Conservation (phyloP, 495 filamentous ascomycete genomes). For the Bryoglossum gracile region DNA sequence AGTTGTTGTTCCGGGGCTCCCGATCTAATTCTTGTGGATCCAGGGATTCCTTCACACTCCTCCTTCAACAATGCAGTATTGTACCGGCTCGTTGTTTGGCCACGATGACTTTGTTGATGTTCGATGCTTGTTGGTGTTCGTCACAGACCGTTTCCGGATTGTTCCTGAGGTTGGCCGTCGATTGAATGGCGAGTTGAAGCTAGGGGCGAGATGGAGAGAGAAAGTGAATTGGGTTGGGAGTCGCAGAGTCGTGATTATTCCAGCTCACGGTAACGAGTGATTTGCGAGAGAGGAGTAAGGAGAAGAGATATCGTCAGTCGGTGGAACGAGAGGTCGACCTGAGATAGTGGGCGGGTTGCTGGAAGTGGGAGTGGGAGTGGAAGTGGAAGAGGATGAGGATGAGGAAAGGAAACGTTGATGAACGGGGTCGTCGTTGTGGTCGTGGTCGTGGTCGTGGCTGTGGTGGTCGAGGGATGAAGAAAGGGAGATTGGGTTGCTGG, state of each 20-base stretch:
- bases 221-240: background rate
- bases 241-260: constrained; percentile 17
- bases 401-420: constrained; percentile 11
- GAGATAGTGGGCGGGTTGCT: constrained; percentile 12
- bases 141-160: constrained; percentile 3
- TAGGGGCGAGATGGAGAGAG: constrained; percentile 10
- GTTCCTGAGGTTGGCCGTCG: constrained; percentile 7
- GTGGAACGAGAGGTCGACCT: constrained; percentile 8
- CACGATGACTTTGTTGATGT: background rate
- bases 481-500: no score
- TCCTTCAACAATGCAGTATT: background rate
- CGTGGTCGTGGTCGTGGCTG: background rate
- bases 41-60: background rate
- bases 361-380: constrained; percentile 8
- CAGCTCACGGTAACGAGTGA: constrained; percentile 27
- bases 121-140: background rate
- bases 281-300: constrained; percentile 24
- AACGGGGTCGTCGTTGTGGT: constrained; percentile 1
- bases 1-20: constrained; percentile 15
- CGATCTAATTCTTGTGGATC: constrained; percentile 11
- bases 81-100: background rate
- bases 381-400: constrained; percentile 18
- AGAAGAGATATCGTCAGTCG: constrained; percentile 7
- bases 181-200: constrained; percentile 21
- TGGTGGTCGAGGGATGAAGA: background rate